Base-by-base conservation (phyloP, 352 stramenopile genomes). In the Phytophthora fragariaefolia region DNA sequence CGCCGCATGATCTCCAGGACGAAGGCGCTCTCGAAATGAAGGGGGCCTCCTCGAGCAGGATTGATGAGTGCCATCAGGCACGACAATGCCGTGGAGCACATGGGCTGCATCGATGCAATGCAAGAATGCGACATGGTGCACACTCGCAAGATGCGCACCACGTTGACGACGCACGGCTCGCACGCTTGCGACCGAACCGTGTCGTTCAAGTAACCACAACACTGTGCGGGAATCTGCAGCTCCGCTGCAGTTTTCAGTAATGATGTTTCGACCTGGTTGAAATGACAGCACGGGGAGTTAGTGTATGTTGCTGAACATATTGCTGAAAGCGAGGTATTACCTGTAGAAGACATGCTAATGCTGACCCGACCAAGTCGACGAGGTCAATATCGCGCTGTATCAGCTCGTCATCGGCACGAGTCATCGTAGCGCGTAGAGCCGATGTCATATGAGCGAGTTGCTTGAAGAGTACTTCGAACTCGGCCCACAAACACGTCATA, bases 1-100 rank as follows among this genome's bases (percentile, higher is more conserved):
- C 83, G 80, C 8, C 87, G 79, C 52, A 96, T 80, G 30, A 92
- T 92, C 48, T 95, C 88, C 4, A 96, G 56, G 7, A 77, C 76
- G 45, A 81, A 93, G 1, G 69, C 86, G 12, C 78, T 77, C 52
- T 95, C 86, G 9, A 77, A 89, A 58, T 91, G 83, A 9, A 95
- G 62, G 26, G 76, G 73, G 0, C 82, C 80, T 27, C 81, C 74
- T 52, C 74, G 73, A 32, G 76, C 62, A 2, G 79, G 83, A 13
- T 82, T 91, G 26, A 80, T 69, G 23, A 83, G 50, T 3, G 73
- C 52, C 51, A 92, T 76, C 45, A 95, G 58, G 48, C 79, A 85
- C 12, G 80, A 85, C 18, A 95, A 66, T 6, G 83, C 63, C 6
- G 74, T 91, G 2, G 83, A 82, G 27, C 71, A 76, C 40, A 86